Percentiles rank a stretch among this genome's conserved stretches.
These are phyloP conservation scores for Henningerozyma blattae DNA, from an alignment of 805 yeast genomes.

Conservation along the genomic window DNA sequence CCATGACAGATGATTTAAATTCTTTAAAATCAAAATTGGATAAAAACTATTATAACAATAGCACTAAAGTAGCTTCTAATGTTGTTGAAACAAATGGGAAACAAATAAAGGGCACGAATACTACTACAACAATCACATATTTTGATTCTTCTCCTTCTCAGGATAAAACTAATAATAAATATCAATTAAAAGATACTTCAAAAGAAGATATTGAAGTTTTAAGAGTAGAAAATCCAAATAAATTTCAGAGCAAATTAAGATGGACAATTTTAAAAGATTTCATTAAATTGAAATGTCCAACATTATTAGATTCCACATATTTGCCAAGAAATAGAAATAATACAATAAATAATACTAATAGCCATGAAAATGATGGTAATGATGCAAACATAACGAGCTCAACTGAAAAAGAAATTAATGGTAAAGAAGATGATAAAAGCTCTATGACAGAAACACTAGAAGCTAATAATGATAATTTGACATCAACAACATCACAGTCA, in stretches of 20 bases:
- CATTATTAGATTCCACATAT: slow-evolving; percentile 13
- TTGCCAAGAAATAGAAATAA: too few relatives aligned
- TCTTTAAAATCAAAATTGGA: background rate
- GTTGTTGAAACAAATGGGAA: too few relatives aligned
- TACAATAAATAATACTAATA: background rate
- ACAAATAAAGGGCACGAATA: too few relatives aligned
- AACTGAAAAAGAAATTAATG: slow-evolving; percentile 2
- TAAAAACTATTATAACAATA: too few relatives aligned
- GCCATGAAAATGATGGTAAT: background rate
- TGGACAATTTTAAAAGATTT: slow-evolving; percentile 31
- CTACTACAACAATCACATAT: too few relatives aligned
- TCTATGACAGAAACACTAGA: background rate
- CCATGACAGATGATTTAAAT: slow-evolving; percentile 1
- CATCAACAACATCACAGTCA: background rate
- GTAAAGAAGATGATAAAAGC: background rate
- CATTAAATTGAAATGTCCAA: slow-evolving; percentile 23
- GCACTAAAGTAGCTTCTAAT: too few relatives aligned
- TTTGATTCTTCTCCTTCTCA: background rate
- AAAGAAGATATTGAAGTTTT: background rate
- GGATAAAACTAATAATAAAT: background rate
- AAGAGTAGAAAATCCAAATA: background rate
- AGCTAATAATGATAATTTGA: background rate
- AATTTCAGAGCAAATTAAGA: slow-evolving; percentile 10
- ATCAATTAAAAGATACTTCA: background rate
- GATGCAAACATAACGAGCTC: background rate